phyloP scores from a whole-genome alignment of 768 basidiomycete species.

The Coprinellus aureogranulatus region DNA sequence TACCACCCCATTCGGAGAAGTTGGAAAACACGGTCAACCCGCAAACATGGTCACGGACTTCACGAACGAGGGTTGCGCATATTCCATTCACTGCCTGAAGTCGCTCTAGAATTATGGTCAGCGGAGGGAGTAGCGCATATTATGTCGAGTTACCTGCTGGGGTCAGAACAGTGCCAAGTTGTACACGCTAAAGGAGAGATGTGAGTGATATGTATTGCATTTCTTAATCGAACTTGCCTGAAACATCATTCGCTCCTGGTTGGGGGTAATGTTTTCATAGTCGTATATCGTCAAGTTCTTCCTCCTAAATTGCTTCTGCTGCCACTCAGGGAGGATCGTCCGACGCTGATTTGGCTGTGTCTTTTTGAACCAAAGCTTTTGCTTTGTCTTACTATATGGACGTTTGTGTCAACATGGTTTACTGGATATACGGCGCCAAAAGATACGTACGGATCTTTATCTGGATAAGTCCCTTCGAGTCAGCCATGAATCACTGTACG shows the following conservation, averaged over 20 bases:
- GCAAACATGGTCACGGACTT: slow-evolving; percentile 47
- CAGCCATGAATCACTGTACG: not conserved
- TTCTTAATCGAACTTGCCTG: slow-evolving; percentile 47
- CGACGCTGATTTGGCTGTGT: slow-evolving; percentile 11
- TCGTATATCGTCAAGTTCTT: slow-evolving; percentile 71
- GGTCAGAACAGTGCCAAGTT: slow-evolving; percentile 74
- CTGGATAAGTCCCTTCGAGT: slow-evolving; percentile 39
- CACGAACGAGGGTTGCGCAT: slow-evolving; percentile 58
- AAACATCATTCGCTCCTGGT: slow-evolving; percentile 66
- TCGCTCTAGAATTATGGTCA: slow-evolving; percentile 41
- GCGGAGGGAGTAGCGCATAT: not conserved
- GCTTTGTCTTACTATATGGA: slow-evolving; percentile 15
- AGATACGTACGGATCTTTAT: slow-evolving; percentile 32
- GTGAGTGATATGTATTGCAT: no score
- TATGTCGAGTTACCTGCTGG: slow-evolving; percentile 45
- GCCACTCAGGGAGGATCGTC: slow-evolving; percentile 25
- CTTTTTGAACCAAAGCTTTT: slow-evolving; percentile 24
- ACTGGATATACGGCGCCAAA: not conserved
- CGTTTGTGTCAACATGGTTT: not conserved
- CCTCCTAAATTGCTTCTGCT: slow-evolving; percentile 28
- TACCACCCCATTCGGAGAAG: slow-evolving; percentile 47
- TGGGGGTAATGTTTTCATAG: slow-evolving; percentile 54
- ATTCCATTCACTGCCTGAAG: slow-evolving; percentile 63
- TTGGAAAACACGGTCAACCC: slow-evolving; percentile 25
- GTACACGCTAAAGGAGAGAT: slow-evolving; percentile 53